Base-by-base conservation (phyloP, 2,329 filamentous ascomycete species). In the Pseudogymnoascus verrucosus region DNA sequence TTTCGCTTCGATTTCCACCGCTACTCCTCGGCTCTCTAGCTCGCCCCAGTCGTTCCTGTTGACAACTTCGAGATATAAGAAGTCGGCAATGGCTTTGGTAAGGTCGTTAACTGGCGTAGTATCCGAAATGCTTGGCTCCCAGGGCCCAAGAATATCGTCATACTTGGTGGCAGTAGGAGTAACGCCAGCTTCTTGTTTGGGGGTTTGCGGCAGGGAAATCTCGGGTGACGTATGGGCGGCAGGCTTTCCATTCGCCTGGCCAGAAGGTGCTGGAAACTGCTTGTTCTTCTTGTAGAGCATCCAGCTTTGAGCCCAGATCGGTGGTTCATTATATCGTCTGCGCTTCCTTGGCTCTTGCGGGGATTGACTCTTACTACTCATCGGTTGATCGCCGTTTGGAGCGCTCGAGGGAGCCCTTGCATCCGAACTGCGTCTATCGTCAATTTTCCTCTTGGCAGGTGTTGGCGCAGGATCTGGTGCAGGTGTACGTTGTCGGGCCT, bases 1-100 rank as follows among this genome's bases (percentile, higher is more conserved):
- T 75, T 98, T 98, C 8, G 92, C 95, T 77, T 99, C 95, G 63
- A 99, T 90, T 76, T 99, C 95, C 62, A 97, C 87, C 65, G 91
- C 84, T 12, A 92, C 88, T 5, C 85, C 86, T 14, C 84, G 81
- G 61, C 83, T 82, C 14, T 79, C 76, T 19, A 89, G 83, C 68
- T 89, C 85, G 34, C 82, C 82, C 39, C 87, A 80, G 67, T 90
- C 85, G n/a, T 83, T 79, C 65, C 86, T 85, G 61, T 82, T 78
- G 5, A 95, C 81, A 16, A 95, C 87, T 63, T 89, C 81, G 59
- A 84, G 74, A 72, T 87, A 96, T 10, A 97, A 78, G 70, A 92
- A 96, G 72, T 96, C 90, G 66, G 89, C 90, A n/a, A 96, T 82
- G 16, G 80, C 74, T 69, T 87, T 89, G n/a, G 86, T 86, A 10